These are phyloP conservation scores for Chlorella variabilis DNA, from an alignment of 163 green algal species.

Conservation along the genomic window DNA sequence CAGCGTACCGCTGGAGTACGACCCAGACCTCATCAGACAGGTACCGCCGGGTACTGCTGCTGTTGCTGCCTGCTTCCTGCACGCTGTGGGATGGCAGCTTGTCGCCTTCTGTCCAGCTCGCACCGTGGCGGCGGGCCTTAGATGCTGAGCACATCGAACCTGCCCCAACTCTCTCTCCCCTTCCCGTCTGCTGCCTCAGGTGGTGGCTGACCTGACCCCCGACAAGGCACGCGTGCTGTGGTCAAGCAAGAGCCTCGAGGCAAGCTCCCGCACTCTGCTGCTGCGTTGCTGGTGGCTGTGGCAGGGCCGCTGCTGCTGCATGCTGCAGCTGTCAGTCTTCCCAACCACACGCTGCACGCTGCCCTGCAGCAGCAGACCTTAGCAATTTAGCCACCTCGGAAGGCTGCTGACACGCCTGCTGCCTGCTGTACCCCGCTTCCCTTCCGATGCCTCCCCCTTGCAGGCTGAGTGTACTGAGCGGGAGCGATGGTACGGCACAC, in stretches of 20 bases:
- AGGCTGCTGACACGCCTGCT: too few relatives aligned
- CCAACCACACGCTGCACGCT: too few relatives aligned
- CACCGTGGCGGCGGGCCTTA: too few relatives aligned
- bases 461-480: conserved; percentile 42
- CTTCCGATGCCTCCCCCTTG: conserved; percentile 1
- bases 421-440: too few relatives aligned
- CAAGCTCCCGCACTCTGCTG: neutral
- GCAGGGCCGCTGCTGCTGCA: too few relatives aligned
- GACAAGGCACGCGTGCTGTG: conserved; percentile 75
- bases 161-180: neutral
- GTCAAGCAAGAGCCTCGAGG: conserved; percentile 68
- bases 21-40: conserved; percentile 61
- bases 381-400: too few relatives aligned
- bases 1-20: conserved; percentile 72
- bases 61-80: neutral
- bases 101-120: too few relatives aligned
- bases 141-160: too few relatives aligned
- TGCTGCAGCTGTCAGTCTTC: too few relatives aligned
- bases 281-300: too few relatives aligned
- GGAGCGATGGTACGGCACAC: conserved; percentile 80
- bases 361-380: too few relatives aligned
- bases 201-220: conserved; percentile 73
- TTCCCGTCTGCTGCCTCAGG: conserved; percentile 1
- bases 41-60: conserved; percentile 2
- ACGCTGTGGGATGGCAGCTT: too few relatives aligned